A percentile compares a stretch with the other conserved stretches of the same genome.
These are phyloP conservation scores for Phaeolepiota aurea DNA, from an alignment of 768 basidiomycete species.

Conservation along the genomic window DNA sequence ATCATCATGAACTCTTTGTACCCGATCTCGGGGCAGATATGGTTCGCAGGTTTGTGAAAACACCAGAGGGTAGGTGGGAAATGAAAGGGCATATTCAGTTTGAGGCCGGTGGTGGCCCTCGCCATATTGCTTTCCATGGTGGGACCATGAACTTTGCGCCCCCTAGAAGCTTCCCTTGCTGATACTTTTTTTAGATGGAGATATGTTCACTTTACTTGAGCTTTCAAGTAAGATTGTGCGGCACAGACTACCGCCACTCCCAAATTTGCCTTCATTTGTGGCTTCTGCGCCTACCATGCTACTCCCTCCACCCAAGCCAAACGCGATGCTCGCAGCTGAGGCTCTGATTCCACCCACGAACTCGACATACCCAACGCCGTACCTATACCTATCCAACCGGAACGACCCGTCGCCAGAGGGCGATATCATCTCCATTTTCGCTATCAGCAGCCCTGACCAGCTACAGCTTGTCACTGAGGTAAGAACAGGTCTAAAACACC, in stretches of 20 bases:
- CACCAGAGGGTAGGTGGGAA: conserved; percentile 35
- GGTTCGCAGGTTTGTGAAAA: conserved; percentile 47
- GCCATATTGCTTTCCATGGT: conserved; percentile 64
- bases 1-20: conserved; percentile 51
- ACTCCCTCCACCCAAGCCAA: conserved; percentile 31
- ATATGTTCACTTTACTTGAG: conserved; percentile 63
- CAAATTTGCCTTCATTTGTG: conserved; percentile 29
- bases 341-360: conserved; percentile 54
- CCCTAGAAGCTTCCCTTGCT: background rate
- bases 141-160: conserved; percentile 11
- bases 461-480: conserved; percentile 53
- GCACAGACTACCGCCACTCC: conserved; percentile 41
- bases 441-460: conserved; percentile 33
- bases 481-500: conserved; percentile 59
- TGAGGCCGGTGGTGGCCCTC: conserved; percentile 57
- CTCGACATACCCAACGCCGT: conserved; percentile 39
- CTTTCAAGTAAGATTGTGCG: conserved; percentile 49
- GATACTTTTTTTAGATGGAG: conserved; percentile 33
- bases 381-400: conserved; percentile 70
- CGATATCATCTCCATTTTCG: conserved; percentile 67
- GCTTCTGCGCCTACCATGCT: conserved; percentile 43
- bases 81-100: conserved; percentile 38
- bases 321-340: conserved; percentile 59
- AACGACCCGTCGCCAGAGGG: conserved; percentile 64
- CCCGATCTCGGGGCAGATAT: conserved; percentile 73